Evolutionary conservation across 805 yeast genomes (phyloP).

Genomic region (Kockiozyma suomiensis): DNA sequence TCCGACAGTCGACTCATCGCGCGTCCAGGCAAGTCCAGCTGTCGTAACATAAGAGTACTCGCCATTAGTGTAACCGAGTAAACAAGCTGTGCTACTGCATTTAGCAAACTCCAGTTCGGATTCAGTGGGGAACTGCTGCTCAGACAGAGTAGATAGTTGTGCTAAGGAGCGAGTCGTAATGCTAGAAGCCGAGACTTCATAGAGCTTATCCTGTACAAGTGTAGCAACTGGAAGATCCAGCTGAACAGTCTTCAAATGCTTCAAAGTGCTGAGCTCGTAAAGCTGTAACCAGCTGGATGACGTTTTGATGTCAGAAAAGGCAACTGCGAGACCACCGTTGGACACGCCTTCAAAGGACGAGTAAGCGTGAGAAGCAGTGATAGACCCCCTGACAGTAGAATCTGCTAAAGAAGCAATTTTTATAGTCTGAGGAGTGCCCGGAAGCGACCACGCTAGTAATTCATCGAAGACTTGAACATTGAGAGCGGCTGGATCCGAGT

Average conservation of each 20-base stretch:
- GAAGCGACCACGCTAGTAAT: constrained; percentile 17
- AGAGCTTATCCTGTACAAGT: background rate
- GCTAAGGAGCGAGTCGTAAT: background rate
- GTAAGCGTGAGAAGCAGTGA: constrained; percentile 5
- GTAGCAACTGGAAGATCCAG: background rate
- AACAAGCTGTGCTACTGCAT: constrained; percentile 16
- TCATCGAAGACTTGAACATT: constrained; percentile 2
- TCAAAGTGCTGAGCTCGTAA: background rate
- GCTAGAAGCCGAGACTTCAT: background rate
- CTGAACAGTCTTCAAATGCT: background rate
- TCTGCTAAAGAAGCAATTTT: constrained; percentile 8
- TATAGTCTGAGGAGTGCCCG: constrained; percentile 4
- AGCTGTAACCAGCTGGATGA: constrained; percentile 5
- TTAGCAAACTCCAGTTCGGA: constrained; percentile 7
- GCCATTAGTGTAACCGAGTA: constrained; percentile 13
- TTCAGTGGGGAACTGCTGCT: background rate
- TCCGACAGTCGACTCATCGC: constrained; percentile 40
- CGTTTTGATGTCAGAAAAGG: background rate
- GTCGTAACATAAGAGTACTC: constrained; percentile 9
- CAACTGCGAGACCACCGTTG: background rate
- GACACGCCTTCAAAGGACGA: constrained; percentile 6
- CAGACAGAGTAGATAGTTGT: background rate
- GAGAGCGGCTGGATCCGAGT: constrained; percentile 21
- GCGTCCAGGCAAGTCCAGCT: constrained; percentile 33
- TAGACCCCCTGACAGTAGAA: background rate